Evolutionary conservation across 1,139 yeast species (phyloP), one percentile per base, ranked within the genome.

Genomic region (Geotrichum fermentans): DNA sequence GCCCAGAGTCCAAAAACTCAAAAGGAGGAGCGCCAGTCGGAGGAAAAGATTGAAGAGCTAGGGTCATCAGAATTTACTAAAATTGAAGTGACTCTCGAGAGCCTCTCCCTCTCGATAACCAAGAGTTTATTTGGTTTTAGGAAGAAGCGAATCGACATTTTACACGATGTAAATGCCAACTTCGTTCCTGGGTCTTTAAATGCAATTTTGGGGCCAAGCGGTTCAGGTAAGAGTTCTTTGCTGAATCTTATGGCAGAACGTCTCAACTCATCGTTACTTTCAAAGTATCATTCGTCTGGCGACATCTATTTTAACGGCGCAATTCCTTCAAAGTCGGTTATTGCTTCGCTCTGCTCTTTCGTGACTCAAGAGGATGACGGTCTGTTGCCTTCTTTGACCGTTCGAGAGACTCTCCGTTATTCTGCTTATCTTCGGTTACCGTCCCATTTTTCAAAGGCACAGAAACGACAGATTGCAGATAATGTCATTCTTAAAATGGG

Each of bases 151-250:
- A 72, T 71, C 43, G 55, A 59, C 2, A 77, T 80, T 39, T 66
- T 85, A 44, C 64, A 75, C 35, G 68, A 74, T 18, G 68, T 86
- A 6, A 68, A 73, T 52, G 88, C 89, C 0, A 60, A 61, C 4
- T 86, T 87, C 63, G 66, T 71, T 36, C 78, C 85, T 2, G 79
- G 83, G 4, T 72, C 78, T 41, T 73, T 87, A n/a, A 87, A 86
- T 65, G 92, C 85, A 0, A 84, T 87, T 33, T 80, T 87, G 83
- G 96, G 96, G 0, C 95, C 95, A 0, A 84, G 94, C 1, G 95
- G 95, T 0, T 80, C 89, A 5, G 96, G 95, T 2, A 87, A 87
- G 61, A 82, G 94, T 0, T 82, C 95, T 0, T 65, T 86, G 28
- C 67, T 87, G 50, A 86, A 83, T 58, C 70, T 75, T 44, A 69